Conservation (phyloP, 116 monocot species). For the Zostera marina region DNA sequence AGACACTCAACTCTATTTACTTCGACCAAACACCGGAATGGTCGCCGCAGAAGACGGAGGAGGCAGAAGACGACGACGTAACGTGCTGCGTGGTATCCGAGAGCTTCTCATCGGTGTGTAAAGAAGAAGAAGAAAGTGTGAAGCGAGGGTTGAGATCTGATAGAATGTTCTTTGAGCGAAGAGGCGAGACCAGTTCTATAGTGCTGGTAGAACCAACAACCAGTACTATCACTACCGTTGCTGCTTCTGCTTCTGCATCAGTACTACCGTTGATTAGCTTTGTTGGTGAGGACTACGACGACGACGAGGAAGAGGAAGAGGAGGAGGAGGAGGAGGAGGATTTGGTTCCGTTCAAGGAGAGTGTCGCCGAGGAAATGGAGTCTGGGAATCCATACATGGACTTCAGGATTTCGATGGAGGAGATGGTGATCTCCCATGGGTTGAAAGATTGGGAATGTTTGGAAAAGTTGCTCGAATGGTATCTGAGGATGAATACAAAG, state of each 20-base stretch:
- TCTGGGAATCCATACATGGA: constrained; percentile 40
- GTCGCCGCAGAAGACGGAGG: no score
- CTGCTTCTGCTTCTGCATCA: no score
- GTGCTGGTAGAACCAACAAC: constrained; percentile 12
- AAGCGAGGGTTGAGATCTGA: constrained; percentile 19
- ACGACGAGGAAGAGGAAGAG: not conserved
- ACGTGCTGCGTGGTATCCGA: constrained; percentile 2
- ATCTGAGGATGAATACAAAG: constrained; percentile 39
- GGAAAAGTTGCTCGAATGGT: constrained; percentile 40
- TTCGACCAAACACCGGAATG: constrained; percentile 7
- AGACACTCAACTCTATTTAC: constrained; percentile 12
- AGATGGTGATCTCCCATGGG: constrained; percentile 46
- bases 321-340: not conserved
- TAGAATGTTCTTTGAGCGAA: constrained; percentile 30
- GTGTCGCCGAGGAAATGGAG: constrained; percentile 42
- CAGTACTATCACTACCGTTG: not conserved
- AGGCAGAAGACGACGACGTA: constrained; percentile 1
- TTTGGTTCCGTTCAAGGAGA: constrained; percentile 24
- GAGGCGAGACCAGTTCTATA: constrained; percentile 20
- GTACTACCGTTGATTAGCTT: no score
- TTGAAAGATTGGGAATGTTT: constrained; percentile 27
- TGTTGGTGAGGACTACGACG: not conserved
- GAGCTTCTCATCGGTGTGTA: constrained; percentile 7
- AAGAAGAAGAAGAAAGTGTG: constrained; percentile 6
- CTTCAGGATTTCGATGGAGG: constrained; percentile 56